A percentile compares a stretch with the other conserved stretches of the same genome.
Conservation (phyloP, 495 filamentous ascomycete species). For the Penicillium turbatum region DNA sequence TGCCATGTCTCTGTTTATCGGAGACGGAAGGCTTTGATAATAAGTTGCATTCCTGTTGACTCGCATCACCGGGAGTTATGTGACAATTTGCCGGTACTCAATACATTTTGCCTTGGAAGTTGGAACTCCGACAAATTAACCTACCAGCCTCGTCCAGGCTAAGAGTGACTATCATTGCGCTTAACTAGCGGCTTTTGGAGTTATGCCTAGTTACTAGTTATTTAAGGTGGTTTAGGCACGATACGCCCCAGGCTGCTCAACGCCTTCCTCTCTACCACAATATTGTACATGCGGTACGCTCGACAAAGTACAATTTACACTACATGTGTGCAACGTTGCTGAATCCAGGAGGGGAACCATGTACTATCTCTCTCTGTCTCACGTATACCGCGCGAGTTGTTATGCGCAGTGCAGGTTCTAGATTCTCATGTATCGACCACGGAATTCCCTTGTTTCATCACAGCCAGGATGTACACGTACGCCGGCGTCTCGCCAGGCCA, state of each 20-base stretch:
- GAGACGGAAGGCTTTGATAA: neutral
- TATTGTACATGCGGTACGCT: too few relatives aligned
- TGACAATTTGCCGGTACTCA: neutral
- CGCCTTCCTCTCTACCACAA: too few relatives aligned
- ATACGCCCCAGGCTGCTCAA: too few relatives aligned
- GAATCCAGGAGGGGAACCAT: too few relatives aligned
- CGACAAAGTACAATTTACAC: too few relatives aligned
- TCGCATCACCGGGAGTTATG: neutral
- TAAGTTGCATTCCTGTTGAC: slow-evolving; percentile 13
- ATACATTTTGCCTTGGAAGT: neutral
- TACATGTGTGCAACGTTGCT: too few relatives aligned
- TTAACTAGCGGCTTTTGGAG: neutral
- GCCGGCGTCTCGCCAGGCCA: neutral
- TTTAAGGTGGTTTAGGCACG: too few relatives aligned
- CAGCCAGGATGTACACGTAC: neutral
- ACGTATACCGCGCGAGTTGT: neutral
- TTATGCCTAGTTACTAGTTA: too few relatives aligned
- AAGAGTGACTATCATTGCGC: neutral
- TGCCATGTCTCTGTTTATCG: slow-evolving; percentile 9
- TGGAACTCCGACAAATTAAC: neutral
- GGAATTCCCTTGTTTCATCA: slow-evolving; percentile 5
- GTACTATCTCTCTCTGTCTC: too few relatives aligned
- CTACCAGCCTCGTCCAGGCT: neutral
- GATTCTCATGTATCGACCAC: neutral
- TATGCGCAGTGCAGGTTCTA: neutral